Percentiles rank a stretch among this genome's conserved stretches.
Conservation (phyloP, 140 eudicot species). For the Senecio squalidus region DNA sequence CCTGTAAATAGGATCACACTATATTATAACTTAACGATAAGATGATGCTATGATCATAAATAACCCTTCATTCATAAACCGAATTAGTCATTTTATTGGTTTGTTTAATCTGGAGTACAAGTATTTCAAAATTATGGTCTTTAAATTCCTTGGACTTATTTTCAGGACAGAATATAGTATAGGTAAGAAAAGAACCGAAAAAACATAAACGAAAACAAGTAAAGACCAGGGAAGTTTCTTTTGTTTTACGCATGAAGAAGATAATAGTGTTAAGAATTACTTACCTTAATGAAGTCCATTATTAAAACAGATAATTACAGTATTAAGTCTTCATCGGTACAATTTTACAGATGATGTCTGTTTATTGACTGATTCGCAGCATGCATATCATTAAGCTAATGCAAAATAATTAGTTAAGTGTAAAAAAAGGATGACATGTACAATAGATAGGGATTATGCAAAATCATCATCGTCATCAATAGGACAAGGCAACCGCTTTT, state of each 20-base stretch:
- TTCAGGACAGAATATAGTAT: not conserved
- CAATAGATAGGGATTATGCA: conserved; percentile 21
- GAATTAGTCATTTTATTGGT: not conserved
- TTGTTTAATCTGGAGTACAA: not conserved
- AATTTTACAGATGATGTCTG: too few relatives aligned
- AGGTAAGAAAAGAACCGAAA: not conserved
- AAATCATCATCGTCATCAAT: conserved; percentile 67
- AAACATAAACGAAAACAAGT: not conserved
- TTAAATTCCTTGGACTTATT: not conserved
- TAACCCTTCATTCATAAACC: not conserved
- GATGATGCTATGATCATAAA: not conserved
- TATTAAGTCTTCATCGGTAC: too few relatives aligned
- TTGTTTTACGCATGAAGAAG: too few relatives aligned
- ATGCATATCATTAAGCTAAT: conserved; percentile 6
- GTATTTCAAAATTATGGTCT: not conserved
- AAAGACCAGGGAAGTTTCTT: too few relatives aligned
- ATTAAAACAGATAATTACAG: too few relatives aligned
- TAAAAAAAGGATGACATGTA: not conserved
- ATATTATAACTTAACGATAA: not conserved
- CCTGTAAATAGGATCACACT: too few relatives aligned
- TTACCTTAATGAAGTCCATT: too few relatives aligned
- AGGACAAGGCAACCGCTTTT: conserved; percentile 44
- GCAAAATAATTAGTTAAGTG: not conserved
- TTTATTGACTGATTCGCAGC: not conserved
- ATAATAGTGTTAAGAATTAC: too few relatives aligned